phyloP scores from a whole-genome alignment of 768 basidiomycete genomes.

The Hydnomerulius pinastri region DNA sequence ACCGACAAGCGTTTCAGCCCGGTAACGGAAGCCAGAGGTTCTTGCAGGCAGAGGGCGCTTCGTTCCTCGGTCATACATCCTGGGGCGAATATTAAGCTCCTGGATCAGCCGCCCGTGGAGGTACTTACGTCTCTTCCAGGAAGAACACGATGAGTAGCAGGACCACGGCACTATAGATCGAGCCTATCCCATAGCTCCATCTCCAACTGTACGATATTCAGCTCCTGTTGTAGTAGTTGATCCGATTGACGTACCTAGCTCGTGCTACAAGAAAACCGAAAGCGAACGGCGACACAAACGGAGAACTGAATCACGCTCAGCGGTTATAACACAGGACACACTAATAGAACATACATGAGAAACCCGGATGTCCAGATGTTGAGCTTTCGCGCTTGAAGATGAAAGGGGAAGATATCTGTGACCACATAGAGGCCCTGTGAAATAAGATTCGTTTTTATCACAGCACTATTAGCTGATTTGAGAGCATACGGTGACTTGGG shows the following conservation, averaged over 20 bases:
- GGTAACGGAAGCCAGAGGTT: slow-evolving; percentile 37
- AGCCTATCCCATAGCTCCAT: slow-evolving; percentile 56
- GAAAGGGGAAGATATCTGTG: slow-evolving; percentile 55
- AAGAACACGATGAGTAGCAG: slow-evolving; percentile 48
- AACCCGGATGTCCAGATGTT: slow-evolving; percentile 58
- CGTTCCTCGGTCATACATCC: slow-evolving; percentile 51
- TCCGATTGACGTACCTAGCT: slow-evolving; percentile 18
- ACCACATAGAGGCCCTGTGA: slow-evolving; percentile 45
- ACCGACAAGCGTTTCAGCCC: slow-evolving; percentile 49
- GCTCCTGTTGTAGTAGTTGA: too few species aligned
- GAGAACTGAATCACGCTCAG: slow-evolving; percentile 31
- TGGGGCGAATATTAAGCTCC: slow-evolving; percentile 11
- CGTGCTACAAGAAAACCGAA: slow-evolving; percentile 32
- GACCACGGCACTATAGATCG: slow-evolving; percentile 48
- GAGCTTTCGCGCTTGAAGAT: slow-evolving; percentile 52
- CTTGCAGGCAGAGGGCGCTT: slow-evolving; percentile 29
- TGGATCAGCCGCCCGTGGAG: not conserved
- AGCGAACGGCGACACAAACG: slow-evolving; percentile 31
- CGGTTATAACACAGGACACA: slow-evolving; percentile 31
- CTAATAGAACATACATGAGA: slow-evolving; percentile 48
- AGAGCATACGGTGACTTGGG: slow-evolving; percentile 46
- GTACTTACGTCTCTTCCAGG: slow-evolving; percentile 50
- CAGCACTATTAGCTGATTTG: not conserved
- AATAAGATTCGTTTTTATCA: not conserved
- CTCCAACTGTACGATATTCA: slow-evolving; percentile 37